Evolutionary conservation across 331 rosid genomes (phyloP).

Genomic region (Dryas integrifolia): DNA sequence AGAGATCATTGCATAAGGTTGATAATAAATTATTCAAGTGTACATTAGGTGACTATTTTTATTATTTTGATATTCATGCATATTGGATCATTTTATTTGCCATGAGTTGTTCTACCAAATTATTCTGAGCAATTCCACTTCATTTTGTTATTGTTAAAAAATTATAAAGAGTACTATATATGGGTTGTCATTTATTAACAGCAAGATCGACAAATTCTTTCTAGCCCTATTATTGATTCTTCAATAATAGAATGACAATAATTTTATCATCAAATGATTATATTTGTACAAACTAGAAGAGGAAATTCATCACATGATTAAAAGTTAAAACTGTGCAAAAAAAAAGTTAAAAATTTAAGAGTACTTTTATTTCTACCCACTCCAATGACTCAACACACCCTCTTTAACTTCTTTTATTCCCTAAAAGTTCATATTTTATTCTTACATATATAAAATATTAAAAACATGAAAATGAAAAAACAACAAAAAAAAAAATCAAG

Average conservation of each 20-base stretch:
- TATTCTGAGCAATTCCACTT: slow-evolving; percentile 11
- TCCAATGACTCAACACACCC: too few relatives aligned
- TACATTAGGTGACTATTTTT: not conserved
- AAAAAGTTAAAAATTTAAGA: too few relatives aligned
- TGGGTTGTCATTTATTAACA: slow-evolving; percentile 12
- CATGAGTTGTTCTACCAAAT: slow-evolving; percentile 9
- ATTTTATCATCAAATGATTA: not conserved
- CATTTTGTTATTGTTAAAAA: not conserved
- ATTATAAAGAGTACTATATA: not conserved
- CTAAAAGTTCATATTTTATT: too few relatives aligned
- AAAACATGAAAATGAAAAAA: too few relatives aligned
- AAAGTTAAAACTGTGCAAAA: too few relatives aligned
- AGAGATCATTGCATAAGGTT: not conserved
- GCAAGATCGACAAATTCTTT: not conserved
- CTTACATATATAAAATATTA: too few relatives aligned
- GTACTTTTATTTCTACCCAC: too few relatives aligned
- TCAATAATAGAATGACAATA: slow-evolving; percentile 21
- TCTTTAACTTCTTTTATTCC: too few relatives aligned
- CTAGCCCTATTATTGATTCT: slow-evolving; percentile 20
- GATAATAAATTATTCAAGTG: not conserved
- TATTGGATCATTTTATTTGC: not conserved
- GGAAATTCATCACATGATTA: too few relatives aligned
- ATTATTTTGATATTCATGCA: not conserved
- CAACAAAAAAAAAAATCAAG: too few relatives aligned
- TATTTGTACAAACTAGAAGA: too few relatives aligned